phyloP scores from a whole-genome alignment of 2,329 filamentous ascomycete species.

The Cercospora citrullina region DNA sequence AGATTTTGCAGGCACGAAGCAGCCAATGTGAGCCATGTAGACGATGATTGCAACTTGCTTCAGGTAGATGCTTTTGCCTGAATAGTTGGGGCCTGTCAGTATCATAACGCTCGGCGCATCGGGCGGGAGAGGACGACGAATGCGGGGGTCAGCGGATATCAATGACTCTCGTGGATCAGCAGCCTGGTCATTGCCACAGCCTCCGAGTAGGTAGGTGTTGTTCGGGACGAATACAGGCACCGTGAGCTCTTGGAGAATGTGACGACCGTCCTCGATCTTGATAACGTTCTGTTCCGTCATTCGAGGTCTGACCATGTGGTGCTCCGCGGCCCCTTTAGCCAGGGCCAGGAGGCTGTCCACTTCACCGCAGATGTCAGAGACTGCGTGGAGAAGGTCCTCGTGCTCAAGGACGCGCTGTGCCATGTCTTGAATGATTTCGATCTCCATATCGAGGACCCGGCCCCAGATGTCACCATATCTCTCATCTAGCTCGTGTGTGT shows the following conservation, averaged over 20 bases:
- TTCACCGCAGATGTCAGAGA: conserved; percentile 82
- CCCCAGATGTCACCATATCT: conserved; percentile 83
- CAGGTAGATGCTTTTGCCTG: conserved; percentile 92
- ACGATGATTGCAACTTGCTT: conserved; percentile 91
- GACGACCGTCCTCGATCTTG: conserved; percentile 73
- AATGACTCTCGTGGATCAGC: conserved; percentile 11
- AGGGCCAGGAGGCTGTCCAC: conserved; percentile 83
- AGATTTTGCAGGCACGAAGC: conserved; percentile 78
- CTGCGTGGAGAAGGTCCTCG: conserved; percentile 63
- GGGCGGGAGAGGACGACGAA: not conserved
- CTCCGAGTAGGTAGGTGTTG: conserved; percentile 68
- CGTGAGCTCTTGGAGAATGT: conserved; percentile 82
- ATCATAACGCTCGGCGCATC: conserved; percentile 67
- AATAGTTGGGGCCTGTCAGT: conserved; percentile 92
- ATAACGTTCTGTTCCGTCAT: conserved; percentile 72
- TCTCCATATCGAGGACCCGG: conserved; percentile 82
- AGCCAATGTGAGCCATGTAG: conserved; percentile 89
- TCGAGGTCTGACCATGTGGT: conserved; percentile 68
- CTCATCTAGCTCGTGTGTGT: conserved; percentile 78
- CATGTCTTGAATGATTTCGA: conserved; percentile 80
- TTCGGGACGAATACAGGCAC: conserved; percentile 83
- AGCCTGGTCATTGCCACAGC: conserved; percentile 42
- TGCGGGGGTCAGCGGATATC: conserved; percentile 9
- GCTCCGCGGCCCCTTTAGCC: conserved; percentile 71
- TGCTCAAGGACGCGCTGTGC: conserved; percentile 69